Evolutionary conservation across 768 basidiomycete genomes (phyloP), one percentile per base, ranked within the genome.

Genomic region (Boletus rufocinnamomeus): DNA sequence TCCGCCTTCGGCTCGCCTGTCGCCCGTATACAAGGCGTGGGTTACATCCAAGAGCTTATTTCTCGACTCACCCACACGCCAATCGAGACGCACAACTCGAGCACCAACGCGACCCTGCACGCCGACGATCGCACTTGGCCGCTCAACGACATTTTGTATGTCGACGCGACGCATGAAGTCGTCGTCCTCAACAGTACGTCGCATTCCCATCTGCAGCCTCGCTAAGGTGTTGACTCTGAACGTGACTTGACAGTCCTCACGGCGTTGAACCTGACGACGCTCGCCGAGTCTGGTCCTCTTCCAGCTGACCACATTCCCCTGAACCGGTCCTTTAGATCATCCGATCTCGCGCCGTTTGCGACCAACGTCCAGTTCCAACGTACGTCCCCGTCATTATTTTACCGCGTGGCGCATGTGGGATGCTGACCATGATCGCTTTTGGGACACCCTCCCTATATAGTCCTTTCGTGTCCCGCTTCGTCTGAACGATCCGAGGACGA

Each of bases 101-200:
- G 90, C 1, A 95, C 91, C 6, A 98, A 98, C 67, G 77, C 86
- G 14, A 93, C 93, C 0, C 78, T 95, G 53, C 81, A 94, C 61
- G 82, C 89, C 59, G 84, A 82, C 63, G 76, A 79, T 0, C 77
- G 80, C 19, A 88, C 84, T 0, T 91, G 90, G 82, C 90, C 89
- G 8, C 78, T 93, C 2, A 74, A 80, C 27, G 83, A 91, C 54
- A 81, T 78, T 54, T 69, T 95, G 35, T 95, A 94, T 58, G 92
- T 93, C 8, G 94, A 96, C 68, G 91, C 91, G 7, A 91, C 89
- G 2, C 95, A 95, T 57, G 94, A 96, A 65, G 91, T 93, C n/a
- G 89, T 95, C 40, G 85, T 95, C 0, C 74, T 93, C n/a, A 89
- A 93, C 65, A 83, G 90, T 90, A 60, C 21, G 82, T 74, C 37